phyloP scores from a whole-genome alignment of 352 stramenopile species.

The Phytophthora sojae region DNA sequence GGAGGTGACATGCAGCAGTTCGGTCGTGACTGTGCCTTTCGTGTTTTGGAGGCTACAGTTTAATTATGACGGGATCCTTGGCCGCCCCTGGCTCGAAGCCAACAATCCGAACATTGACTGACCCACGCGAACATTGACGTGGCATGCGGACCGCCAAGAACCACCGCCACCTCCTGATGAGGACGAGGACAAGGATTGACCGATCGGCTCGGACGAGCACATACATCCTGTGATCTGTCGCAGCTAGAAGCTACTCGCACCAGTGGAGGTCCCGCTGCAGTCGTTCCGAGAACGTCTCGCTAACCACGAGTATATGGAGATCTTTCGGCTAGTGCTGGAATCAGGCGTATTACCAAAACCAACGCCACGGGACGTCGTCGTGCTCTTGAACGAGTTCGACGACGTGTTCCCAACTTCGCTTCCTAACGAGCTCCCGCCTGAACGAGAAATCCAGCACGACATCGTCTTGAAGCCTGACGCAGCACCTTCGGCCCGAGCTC shows the following conservation, averaged over 20 bases:
- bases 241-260: background rate
- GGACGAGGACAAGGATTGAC: background rate
- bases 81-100: background rate
- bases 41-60: background rate
- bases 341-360: background rate
- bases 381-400: constrained; percentile 9
- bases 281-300: background rate
- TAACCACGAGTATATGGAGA: constrained; percentile 8
- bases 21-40: background rate
- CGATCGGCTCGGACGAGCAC: background rate
- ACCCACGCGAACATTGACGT: background rate
- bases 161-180: background rate
- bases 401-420: constrained; percentile 9
- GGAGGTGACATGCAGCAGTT: background rate
- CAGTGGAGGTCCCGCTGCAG: background rate
- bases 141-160: background rate
- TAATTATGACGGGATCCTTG: background rate
- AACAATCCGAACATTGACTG: background rate
- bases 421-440: constrained; percentile 13
- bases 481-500: background rate
- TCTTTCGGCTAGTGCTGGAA: background rate
- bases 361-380: background rate
- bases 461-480: constrained; percentile 12
- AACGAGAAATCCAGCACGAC: constrained; percentile 12
- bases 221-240: background rate